These are phyloP conservation scores for Trichoderma cornu-damae DNA, from an alignment of 2,329 filamentous ascomycete species.

Conservation along the genomic window DNA sequence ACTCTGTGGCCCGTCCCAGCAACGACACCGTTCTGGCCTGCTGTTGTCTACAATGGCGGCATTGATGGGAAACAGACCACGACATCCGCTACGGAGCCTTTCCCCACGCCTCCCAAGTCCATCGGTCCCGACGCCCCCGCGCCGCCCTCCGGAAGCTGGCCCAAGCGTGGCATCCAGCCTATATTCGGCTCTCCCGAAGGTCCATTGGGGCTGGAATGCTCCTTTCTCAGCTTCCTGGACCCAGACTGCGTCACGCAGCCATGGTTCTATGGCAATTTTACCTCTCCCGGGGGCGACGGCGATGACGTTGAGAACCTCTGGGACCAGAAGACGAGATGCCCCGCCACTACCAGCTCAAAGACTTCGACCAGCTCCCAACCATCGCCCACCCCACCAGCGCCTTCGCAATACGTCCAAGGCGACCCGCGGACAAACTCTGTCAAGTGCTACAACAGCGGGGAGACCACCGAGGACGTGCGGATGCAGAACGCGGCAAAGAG, in stretches of 20 bases:
- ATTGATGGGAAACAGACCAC: conserved; percentile 19
- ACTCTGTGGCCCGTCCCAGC: conserved; percentile 19
- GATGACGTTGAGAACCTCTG: neutral
- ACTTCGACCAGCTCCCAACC: neutral
- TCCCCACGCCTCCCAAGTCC: conserved; percentile 22
- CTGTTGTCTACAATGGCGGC: conserved; percentile 21
- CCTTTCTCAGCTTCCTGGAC: neutral
- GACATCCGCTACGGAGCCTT: conserved; percentile 18
- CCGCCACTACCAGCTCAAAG: neutral
- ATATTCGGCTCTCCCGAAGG: neutral
- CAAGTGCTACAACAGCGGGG: conserved; percentile 22
- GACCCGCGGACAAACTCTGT: conserved; percentile 16
- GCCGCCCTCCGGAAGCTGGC: conserved; percentile 20
- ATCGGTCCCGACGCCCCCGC: conserved; percentile 20
- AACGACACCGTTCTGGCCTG: conserved; percentile 25
- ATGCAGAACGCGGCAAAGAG: neutral
- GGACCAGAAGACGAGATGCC: neutral
- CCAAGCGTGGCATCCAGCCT: conserved; percentile 6
- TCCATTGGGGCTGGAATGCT: conserved; percentile 11
- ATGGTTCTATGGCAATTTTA: neutral
- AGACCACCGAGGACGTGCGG: conserved; percentile 16
- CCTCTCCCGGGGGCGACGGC: neutral
- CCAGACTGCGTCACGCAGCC: conserved; percentile 7
- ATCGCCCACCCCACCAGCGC: neutral
- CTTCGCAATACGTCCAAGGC: conserved; percentile 14